Percentiles rank a stretch among this genome's conserved stretches.
These are phyloP conservation scores for Huntiella decipiens DNA, from an alignment of 2,329 filamentous ascomycete genomes.

Conservation along the genomic window DNA sequence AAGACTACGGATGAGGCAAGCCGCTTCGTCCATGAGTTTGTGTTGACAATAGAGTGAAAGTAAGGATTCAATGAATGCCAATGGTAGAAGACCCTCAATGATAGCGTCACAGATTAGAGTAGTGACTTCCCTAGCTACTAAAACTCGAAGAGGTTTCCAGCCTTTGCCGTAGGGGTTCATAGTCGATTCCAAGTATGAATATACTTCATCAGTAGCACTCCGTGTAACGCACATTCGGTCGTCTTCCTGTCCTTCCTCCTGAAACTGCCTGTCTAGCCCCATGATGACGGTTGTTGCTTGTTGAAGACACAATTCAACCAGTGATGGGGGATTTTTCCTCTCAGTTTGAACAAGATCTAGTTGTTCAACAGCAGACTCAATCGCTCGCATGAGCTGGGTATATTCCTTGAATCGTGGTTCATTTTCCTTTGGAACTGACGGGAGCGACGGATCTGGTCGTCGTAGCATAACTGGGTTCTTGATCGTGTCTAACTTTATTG, in stretches of 20 bases:
- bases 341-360: neutral
- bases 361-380: constrained; percentile 3
- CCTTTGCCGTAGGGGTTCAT: constrained; percentile 15
- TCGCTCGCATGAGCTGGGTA: constrained; percentile 6
- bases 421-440: too few species aligned
- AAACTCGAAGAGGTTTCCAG: constrained; percentile 19
- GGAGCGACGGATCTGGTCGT: too few species aligned
- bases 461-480: too few species aligned
- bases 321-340: constrained; percentile 12
- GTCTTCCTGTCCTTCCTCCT: constrained; percentile 15
- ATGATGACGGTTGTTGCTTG: constrained; percentile 6
- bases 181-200: constrained; percentile 19
- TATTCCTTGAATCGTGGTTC: constrained; percentile 7
- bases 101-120: constrained; percentile 17
- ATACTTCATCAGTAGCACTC: constrained; percentile 16
- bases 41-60: constrained; percentile 17
- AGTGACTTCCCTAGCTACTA: constrained; percentile 19
- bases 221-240: constrained; percentile 13
- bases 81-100: constrained; percentile 16
- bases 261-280: neutral
- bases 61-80: constrained; percentile 14
- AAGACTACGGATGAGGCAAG: constrained; percentile 2
- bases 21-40: constrained; percentile 16
- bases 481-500: too few species aligned
- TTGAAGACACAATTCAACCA: constrained; percentile 21